phyloP scores from a whole-genome alignment of 441 rosid species.

The Macaranga tanarius region DNA sequence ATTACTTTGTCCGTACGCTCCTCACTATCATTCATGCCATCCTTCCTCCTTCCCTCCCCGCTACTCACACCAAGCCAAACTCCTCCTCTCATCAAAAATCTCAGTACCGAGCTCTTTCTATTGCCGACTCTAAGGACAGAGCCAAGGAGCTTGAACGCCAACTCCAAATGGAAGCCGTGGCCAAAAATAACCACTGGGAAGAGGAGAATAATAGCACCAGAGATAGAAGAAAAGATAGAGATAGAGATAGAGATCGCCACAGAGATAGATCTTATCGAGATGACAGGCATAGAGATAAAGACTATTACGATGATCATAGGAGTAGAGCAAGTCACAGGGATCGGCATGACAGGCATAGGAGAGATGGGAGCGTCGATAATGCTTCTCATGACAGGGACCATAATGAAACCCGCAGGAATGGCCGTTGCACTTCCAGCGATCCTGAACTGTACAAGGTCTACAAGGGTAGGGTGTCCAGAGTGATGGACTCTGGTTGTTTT shows the following conservation, averaged over 20 bases:
- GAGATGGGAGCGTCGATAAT: slow-evolving; percentile 27
- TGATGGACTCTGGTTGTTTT: slow-evolving; percentile 74
- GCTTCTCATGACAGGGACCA: background rate
- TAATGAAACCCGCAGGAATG: slow-evolving; percentile 18
- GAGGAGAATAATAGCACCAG: slow-evolving; percentile 27
- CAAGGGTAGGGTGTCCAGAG: slow-evolving; percentile 73
- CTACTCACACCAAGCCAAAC: slow-evolving; percentile 33
- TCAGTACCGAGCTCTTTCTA: slow-evolving; percentile 59
- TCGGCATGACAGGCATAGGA: slow-evolving; percentile 26
- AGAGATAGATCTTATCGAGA: slow-evolving; percentile 21
- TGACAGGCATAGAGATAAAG: slow-evolving; percentile 24
- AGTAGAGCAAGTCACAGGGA: slow-evolving; percentile 35
- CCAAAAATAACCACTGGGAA: slow-evolving; percentile 26
- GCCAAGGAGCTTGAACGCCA: slow-evolving; percentile 69
- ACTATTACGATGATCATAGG: slow-evolving; percentile 20
- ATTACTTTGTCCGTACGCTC: slow-evolving; percentile 65
- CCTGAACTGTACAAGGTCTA: slow-evolving; percentile 74
- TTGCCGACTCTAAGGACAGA: slow-evolving; percentile 60
- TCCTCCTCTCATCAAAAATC: slow-evolving; percentile 21
- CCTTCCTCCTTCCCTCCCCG: slow-evolving; percentile 53
- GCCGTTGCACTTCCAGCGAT: slow-evolving; percentile 33
- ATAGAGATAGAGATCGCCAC: slow-evolving; percentile 28
- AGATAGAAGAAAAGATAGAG: slow-evolving; percentile 19
- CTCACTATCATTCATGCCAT: slow-evolving; percentile 65
- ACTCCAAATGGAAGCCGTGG: slow-evolving; percentile 48